Percentiles rank a stretch among this genome's conserved stretches.
These are phyloP conservation scores for Diplosphaera chodatii DNA, from an alignment of 139 green algal genomes.

Conservation along the genomic window DNA sequence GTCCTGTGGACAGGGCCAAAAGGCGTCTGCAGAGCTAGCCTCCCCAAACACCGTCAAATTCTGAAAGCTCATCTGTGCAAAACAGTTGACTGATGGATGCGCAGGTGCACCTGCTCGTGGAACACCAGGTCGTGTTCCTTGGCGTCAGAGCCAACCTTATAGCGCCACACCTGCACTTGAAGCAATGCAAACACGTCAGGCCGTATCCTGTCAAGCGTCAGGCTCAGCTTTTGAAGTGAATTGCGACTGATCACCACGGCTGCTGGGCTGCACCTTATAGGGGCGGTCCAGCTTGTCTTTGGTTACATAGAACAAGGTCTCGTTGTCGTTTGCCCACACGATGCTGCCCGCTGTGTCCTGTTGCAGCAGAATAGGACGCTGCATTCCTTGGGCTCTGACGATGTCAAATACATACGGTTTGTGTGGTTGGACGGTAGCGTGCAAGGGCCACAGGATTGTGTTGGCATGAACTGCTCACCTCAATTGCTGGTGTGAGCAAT, in stretches of 20 bases:
- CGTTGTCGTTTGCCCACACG: constrained; percentile 49
- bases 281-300: constrained; percentile 72
- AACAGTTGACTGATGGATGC: background rate
- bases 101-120: constrained; percentile 53
- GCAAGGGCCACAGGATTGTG: no score
- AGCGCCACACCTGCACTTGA: constrained; percentile 43
- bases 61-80: background rate
- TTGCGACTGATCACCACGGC: background rate
- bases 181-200: no score
- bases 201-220: no score
- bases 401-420: no score
- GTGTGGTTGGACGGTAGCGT: no score
- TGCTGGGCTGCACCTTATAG: constrained; percentile 25
- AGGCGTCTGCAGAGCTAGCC: no score
- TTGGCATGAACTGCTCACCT: background rate
- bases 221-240: no score
- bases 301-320: constrained; percentile 66
- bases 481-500: constrained; percentile 53
- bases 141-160: constrained; percentile 46
- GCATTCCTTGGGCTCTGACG: no score
- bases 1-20: constrained; percentile 14
- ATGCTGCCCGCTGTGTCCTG: constrained; percentile 42
- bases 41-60: no score
- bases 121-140: constrained; percentile 57
- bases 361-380: background rate